Conservation (phyloP, 2,329 filamentous ascomycete species). For the Talaromyces marneffei region DNA sequence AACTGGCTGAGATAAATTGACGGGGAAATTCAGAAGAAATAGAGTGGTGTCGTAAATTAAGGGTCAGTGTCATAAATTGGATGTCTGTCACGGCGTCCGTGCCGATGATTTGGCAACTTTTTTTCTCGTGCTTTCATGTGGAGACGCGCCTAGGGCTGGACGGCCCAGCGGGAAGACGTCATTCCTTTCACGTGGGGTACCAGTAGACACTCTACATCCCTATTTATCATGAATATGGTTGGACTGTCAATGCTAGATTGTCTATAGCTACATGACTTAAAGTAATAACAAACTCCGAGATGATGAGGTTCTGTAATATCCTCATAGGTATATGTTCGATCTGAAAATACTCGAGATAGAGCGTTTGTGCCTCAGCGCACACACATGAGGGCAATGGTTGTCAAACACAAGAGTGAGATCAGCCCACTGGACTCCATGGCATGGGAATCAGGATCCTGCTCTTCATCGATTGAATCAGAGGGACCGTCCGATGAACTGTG, state of each 20-base stretch:
- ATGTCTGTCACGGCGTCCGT: neutral
- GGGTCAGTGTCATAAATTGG: conserved; percentile 1
- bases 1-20: neutral
- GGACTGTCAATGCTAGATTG: neutral
- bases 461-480: conserved; percentile 94
- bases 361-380: neutral
- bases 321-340: neutral
- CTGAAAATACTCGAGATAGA: neutral
- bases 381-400: neutral
- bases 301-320: neutral
- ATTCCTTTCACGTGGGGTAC: neutral
- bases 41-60: neutral
- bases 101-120: conserved; percentile 7
- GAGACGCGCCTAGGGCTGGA: neutral
- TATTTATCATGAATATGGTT: neutral
- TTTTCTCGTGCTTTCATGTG: neutral
- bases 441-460: conserved; percentile 88
- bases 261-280: neutral
- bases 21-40: neutral
- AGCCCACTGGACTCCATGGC: conserved; percentile 92
- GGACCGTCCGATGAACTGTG: conserved; percentile 97
- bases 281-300: neutral
- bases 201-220: neutral
- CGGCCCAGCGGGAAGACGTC: neutral
- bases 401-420: conserved; percentile 21